Base-by-base conservation (phyloP, 208 protist genomes). In the Trypanosoma caninum region DNA sequence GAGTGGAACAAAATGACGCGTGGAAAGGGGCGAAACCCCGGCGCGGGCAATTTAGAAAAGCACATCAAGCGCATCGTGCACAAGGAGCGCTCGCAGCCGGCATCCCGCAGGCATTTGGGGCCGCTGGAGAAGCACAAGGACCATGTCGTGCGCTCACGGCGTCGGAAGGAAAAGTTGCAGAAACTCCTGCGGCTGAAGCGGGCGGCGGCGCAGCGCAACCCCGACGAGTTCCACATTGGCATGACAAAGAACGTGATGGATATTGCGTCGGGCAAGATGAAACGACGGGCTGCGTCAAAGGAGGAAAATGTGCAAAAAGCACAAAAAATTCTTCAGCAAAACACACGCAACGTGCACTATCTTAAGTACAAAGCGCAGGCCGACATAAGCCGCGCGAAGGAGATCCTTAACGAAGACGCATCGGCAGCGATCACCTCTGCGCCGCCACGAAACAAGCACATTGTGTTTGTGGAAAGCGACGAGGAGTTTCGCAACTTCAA, bases 41-140 rank as follows among this genome's bases (percentile, higher is more conserved):
- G 90, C 16, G 82, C 77, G 31, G 80, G 87, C 28, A 82, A 80
- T 41, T 63, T 96, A 9, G 72, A 80, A 65, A 95, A 95, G 69
- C 89, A 95, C 76, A 76, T 97, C 59, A 89, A 89, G 69, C 87
- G 88, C 45, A 92, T 79, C 53, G 81, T 79, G 14, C 91, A 97
- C 69, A 80, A 91, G 52, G 94, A 97, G 59, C 82, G 94, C 20
- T 87, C 86, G 30, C 94, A 97, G 64, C 90, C 78, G 11, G 74
- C 76, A 33, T 53, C 71, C 13, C 87, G 94, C 16, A 69, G 81
- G 55, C 80, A 92, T 50, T 76, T 97, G 2, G 94, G 94, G 0
- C 80, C 89, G 65, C 79, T 97, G 0, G 94, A 97, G 63, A 97
- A 97, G 74, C 86, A 95, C 64, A 96, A 95, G 66, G 94, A 97